Base-by-base conservation (phyloP, 1,284 basidiomycete genomes). In the Rhodotorula glutinis region DNA sequence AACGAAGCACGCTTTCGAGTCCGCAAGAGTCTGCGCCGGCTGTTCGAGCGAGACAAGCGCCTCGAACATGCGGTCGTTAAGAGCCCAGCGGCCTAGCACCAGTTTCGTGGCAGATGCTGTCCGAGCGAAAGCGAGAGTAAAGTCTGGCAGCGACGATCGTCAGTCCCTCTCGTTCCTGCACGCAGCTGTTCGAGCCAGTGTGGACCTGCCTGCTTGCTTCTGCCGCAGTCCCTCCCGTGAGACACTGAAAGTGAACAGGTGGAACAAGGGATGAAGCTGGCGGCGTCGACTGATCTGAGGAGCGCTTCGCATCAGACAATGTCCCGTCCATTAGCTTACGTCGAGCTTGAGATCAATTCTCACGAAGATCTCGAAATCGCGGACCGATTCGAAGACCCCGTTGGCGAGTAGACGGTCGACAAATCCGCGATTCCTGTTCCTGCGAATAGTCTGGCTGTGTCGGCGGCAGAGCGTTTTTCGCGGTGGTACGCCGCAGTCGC, bases 1-100 rank as follows among this genome's bases (percentile, higher is more conserved):
- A 19, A 16, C 66, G 44, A 17, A 64, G 19, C 17, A 68, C 16
- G 2, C 53, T 49, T 13, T 51, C 53, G 33, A 38, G 11, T 38
- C 33, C 33, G 7, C 33, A 38, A 38, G 33, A 11, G 5, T 5
- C 33, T 38, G 33, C 33, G 33, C 33, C 33, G 33, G 33, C 43
- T 16, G 43, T 16, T 44, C 43, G 4, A 44, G 43, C 29, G 41
- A 65, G 40, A 43, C 53, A 38, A 38, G 13, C 16, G 41, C 25
- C 25, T 62, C 57, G 25, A 57, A 47, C n/a, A 61, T 40, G 0
- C 23, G 33, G 4, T 40, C 30, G 30, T 69, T 60, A 38, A 66
- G 30, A 3, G 47, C 60, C 63, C 63, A 69, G 17, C 63, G 60
- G 2, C 63, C 60, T 33, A 69, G 40, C 2, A 69, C 4, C n/a